Base-by-base conservation (phyloP, 768 basidiomycete genomes). In the Vararia minispora region DNA sequence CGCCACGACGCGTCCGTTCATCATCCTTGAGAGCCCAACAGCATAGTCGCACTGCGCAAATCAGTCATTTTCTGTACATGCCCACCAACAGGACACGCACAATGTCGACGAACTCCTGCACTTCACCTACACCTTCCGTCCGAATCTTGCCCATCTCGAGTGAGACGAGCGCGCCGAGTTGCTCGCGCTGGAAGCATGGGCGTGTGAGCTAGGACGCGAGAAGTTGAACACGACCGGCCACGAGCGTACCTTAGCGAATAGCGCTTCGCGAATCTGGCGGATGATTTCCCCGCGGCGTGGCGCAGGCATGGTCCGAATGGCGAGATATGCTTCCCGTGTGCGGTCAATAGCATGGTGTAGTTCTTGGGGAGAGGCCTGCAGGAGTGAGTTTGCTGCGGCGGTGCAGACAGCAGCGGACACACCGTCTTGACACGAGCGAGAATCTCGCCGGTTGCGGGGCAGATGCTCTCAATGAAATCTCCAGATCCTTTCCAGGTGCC, bases 51-150 rank as follows among this genome's bases (percentile, higher is more conserved):
- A 92, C 90, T 92, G 38, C 16, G 7, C 10, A 36, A 13, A 18
- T 35, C 28, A 36, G 18, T 24, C 31, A n/a, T 28, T 33, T 30
- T 37, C 24, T 23, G 37, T 18, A 35, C 8, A 22, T 27, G 9
- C 27, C 16, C 24, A 24, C 34, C 36, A 11, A 23, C 16, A 8
- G 5, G 5, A 37, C 35, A 66, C 84, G 54, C 56, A 95, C 88
- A 46, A 94, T 88, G 53, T 95, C 91, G 42, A 95, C 74, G 52
- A 92, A 89, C 61, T 94, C 90, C 54, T 92, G 88, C 10, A 97
- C 89, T 62, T 95, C 90, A 12, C 92, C 92, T 14, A 79, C 65
- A 18, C 92, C 92, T 57, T 95, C 92, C 12, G 83, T 80, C 50
- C 68, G 72, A 48, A 95, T 91, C 65, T 98, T 77, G 13, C 94